phyloP scores from a whole-genome alignment of 345 rosid genomes.

The Kandelia obovata region DNA sequence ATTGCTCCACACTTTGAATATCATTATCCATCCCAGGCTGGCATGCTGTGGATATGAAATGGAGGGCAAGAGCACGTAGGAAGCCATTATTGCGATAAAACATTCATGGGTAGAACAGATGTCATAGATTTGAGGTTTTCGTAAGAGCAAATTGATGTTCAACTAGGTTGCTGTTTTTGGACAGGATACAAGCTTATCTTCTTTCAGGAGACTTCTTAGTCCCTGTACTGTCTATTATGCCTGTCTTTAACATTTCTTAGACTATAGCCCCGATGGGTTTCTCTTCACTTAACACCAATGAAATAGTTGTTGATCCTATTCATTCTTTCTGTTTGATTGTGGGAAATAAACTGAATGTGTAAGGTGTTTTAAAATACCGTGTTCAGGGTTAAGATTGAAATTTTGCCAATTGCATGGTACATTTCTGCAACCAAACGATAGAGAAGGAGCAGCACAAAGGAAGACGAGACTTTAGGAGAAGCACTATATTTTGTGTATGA shows the following conservation, averaged over 20 bases:
- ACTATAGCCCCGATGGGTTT: background rate
- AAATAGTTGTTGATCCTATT: too few relatives aligned
- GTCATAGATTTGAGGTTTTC: conserved; percentile 37
- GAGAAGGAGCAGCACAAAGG: background rate
- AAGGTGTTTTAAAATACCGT: too few relatives aligned
- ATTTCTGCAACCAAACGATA: background rate
- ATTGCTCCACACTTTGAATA: conserved; percentile 55
- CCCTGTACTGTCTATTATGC: background rate
- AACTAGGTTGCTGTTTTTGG: background rate
- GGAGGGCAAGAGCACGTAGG: conserved; percentile 65
- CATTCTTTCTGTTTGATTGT: too few relatives aligned
- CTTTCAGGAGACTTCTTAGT: background rate
- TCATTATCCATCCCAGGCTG: conserved; percentile 59
- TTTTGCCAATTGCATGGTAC: background rate
- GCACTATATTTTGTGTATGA: conserved; percentile 29
- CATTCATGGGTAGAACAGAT: conserved; percentile 52
- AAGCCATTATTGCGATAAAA: conserved; percentile 36
- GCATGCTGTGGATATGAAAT: conserved; percentile 86
- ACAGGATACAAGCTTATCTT: background rate
- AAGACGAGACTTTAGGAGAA: background rate
- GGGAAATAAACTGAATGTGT: too few relatives aligned
- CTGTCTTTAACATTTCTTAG: background rate
- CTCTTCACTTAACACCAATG: background rate
- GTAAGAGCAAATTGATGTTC: conserved; percentile 9
- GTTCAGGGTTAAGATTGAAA: background rate